Evolutionary conservation across 805 yeast genomes (phyloP), one percentile per base, ranked within the genome.

Genomic region (Helenozyma baotianmanensis): DNA sequence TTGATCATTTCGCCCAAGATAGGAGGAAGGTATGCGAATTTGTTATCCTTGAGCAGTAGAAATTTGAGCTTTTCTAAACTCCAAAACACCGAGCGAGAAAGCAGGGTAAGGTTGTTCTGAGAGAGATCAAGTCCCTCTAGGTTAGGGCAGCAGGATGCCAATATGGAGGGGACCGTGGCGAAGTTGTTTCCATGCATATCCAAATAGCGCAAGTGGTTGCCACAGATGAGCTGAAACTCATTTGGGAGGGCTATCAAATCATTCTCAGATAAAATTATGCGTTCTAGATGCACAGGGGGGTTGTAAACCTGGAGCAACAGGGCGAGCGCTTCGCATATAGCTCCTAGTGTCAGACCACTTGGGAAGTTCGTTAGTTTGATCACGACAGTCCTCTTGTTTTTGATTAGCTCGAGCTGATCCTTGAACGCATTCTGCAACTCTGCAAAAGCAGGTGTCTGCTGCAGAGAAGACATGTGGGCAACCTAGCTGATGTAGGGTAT

Each of bases 51-150:
- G 30, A 84, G 56, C 13, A 82, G 76, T n/a, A 84, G 55, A 2
- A 78, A 78, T 45, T 71, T 72, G 40, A 81, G 60, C 38, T 62
- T 60, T 15, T 58, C 56, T 42, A 82, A 58, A 9, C 48, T 44
- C 0, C 59, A 51, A 14, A 74, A 38, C 2, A 64, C 65, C 3
- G 52, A 39, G n/a, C 45, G 41, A 1, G 85, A 81, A 11, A 84
- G 54, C 3, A 48, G 42, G n/a, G 54, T 50, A 18, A 84, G 56
- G 16, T 52, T 54, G 51, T 84, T 84, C 23, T 63, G 56, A 14
- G 87, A 77, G 14, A 83, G 53, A 54, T 84, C 90, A 25, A 84
- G 55, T 32, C 78, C 77, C 47, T 81, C 89, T 34, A 84, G 57
- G 6, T 65, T 62, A 9, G 49, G 46, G 25, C 71, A 62, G 3